Evolutionary conservation across 495 filamentous ascomycete genomes (phyloP).

Genomic region (Penicillium angulare): DNA sequence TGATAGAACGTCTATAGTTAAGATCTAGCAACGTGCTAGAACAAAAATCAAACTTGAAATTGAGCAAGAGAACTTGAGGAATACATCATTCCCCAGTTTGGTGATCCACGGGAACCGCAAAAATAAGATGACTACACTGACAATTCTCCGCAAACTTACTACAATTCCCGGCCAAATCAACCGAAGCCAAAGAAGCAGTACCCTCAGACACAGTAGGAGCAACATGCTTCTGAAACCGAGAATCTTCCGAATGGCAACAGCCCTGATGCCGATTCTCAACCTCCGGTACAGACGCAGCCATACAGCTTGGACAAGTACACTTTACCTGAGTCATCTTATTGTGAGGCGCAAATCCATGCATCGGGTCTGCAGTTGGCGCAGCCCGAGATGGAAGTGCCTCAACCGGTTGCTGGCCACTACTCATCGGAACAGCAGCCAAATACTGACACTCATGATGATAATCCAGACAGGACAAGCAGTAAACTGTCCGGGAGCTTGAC

Average conservation of each 20-base stretch:
- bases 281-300: neutral
- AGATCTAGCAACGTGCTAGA: no score
- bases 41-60: neutral
- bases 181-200: constrained; percentile 4
- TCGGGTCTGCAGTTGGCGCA: neutral
- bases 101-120: neutral
- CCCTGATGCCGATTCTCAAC: neutral
- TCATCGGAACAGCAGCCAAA: neutral
- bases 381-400: neutral
- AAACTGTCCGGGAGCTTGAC: neutral
- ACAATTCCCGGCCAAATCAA: neutral
- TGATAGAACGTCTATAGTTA: no score
- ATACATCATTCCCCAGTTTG: neutral
- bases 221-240: neutral
- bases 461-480: neutral
- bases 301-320: neutral
- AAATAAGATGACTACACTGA: neutral
- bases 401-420: neutral
- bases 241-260: neutral
- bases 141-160: neutral
- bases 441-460: neutral
- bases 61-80: neutral
- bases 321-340: neutral
- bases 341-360: no score
- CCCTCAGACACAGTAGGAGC: constrained; percentile 2